Conservation (phyloP, 2,329 filamentous ascomycete species). For the Alternaria sp. region DNA sequence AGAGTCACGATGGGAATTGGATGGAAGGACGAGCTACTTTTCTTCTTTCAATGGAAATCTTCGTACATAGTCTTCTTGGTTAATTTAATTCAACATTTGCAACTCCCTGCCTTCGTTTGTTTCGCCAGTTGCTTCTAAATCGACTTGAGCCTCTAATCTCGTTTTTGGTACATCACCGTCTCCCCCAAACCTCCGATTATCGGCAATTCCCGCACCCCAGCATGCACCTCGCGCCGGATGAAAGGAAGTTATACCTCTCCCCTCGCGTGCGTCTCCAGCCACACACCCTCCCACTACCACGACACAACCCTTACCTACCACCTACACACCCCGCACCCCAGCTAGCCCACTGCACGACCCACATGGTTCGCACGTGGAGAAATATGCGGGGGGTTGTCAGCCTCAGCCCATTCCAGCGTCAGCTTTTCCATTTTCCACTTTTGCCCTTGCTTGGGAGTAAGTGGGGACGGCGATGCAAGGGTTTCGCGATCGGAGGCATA, state of each 20-base stretch:
- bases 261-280: not conserved
- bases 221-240: not conserved
- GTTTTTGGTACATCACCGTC: not conserved
- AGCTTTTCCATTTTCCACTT: not conserved
- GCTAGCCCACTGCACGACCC: not conserved
- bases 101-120: not conserved
- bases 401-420: not conserved
- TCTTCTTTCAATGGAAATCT: not conserved
- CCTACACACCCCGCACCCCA: not conserved
- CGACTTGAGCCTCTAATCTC: not conserved
- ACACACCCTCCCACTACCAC: not conserved
- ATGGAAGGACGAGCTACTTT: not conserved
- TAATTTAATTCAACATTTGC: not conserved
- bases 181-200: not conserved
- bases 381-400: not conserved
- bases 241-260: not conserved
- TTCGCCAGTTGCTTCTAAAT: no score
- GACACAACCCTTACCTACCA: not conserved
- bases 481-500: not conserved
- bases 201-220: not conserved
- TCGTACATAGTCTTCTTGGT: not conserved
- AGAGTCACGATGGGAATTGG: not conserved
- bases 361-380: slow-evolving; percentile 7
- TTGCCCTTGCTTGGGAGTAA: not conserved
- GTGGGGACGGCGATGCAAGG: not conserved